A percentile compares a stretch with the other conserved stretches of the same genome.
These are phyloP conservation scores for Salicornia ramosissima DNA, from an alignment of 148 eudicot species.

Conservation along the genomic window DNA sequence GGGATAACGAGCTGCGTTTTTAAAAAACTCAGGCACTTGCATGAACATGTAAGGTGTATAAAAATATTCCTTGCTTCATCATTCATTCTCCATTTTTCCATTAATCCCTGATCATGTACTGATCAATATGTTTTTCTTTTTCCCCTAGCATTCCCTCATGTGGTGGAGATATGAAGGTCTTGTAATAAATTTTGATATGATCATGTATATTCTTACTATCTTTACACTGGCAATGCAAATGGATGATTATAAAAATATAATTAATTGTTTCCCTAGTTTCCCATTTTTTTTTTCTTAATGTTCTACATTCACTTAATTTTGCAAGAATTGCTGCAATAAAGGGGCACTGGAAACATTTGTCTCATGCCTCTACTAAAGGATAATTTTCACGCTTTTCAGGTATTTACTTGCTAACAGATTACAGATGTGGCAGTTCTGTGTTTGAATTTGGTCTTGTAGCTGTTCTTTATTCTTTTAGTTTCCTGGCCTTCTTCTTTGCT, in stretches of 20 bases:
- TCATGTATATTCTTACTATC: neutral
- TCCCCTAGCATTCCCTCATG: neutral
- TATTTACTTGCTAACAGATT: conserved; percentile 4
- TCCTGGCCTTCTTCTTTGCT: neutral
- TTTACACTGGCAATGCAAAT: neutral
- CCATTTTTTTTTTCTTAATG: neutral
- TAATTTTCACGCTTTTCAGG: conserved; percentile 2
- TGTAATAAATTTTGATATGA: neutral
- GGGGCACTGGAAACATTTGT: conserved; percentile 3
- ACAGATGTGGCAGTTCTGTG: conserved; percentile 2
- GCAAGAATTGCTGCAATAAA: conserved; percentile 10
- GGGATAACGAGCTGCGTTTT: neutral
- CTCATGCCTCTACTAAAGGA: neutral
- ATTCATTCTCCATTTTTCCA: neutral
- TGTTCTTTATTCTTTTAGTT: neutral
- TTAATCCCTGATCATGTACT: neutral
- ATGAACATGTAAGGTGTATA: conserved; percentile 31
- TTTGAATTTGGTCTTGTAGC: neutral
- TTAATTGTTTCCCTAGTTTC: neutral
- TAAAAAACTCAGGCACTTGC: conserved; percentile 17
- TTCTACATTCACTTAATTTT: conserved; percentile 5
- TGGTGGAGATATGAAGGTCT: neutral
- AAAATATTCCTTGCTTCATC: conserved; percentile 9
- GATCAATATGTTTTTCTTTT: neutral
- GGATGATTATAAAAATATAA: neutral